These are phyloP conservation scores for Fusarium austroafricanum DNA, from an alignment of 2,329 filamentous ascomycete species.

Conservation along the genomic window DNA sequence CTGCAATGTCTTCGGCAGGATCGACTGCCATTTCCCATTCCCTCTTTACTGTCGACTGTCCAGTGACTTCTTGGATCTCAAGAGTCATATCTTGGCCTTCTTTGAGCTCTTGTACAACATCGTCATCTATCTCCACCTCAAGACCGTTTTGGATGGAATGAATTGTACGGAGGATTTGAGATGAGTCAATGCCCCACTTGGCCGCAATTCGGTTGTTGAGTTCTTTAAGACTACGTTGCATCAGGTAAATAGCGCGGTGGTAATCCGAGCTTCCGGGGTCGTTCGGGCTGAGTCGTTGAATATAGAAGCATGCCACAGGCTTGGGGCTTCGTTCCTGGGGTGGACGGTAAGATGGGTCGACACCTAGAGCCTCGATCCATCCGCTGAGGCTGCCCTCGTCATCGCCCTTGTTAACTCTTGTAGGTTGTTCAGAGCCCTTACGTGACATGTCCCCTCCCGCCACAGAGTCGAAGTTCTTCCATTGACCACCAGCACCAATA, in stretches of 20 bases:
- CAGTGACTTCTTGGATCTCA: conserved; percentile 67
- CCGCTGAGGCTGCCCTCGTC: conserved; percentile 75
- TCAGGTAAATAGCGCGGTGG: conserved; percentile 88
- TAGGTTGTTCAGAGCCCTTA: conserved; percentile 65
- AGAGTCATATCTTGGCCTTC: conserved; percentile 94
- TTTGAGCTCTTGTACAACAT: conserved; percentile 82
- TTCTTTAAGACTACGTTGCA: conserved; percentile 78
- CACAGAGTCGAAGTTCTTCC: conserved; percentile 68
- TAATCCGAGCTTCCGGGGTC: conserved; percentile 68
- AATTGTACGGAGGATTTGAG: conserved; percentile 76
- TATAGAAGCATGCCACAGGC: conserved; percentile 87
- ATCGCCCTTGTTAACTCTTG: conserved; percentile 64
- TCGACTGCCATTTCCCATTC: conserved; percentile 74
- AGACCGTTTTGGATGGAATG: conserved; percentile 80
- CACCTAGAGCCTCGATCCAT: conserved; percentile 91
- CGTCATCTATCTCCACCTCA: conserved; percentile 89
- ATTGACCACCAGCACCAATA: conserved; percentile 58
- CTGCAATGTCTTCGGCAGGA: conserved; percentile 49
- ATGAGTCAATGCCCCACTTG: conserved; percentile 84
- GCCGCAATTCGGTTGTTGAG: conserved; percentile 77
- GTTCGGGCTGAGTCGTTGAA: conserved; percentile 68
- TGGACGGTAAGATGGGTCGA: conserved; percentile 87
- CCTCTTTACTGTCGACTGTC: conserved; percentile 56
- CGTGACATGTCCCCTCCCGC: conserved; percentile 61
- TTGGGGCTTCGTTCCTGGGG: conserved; percentile 78